Conservation (phyloP, 1,284 basidiomycete species). For the Ceratobasidium sp. region DNA sequence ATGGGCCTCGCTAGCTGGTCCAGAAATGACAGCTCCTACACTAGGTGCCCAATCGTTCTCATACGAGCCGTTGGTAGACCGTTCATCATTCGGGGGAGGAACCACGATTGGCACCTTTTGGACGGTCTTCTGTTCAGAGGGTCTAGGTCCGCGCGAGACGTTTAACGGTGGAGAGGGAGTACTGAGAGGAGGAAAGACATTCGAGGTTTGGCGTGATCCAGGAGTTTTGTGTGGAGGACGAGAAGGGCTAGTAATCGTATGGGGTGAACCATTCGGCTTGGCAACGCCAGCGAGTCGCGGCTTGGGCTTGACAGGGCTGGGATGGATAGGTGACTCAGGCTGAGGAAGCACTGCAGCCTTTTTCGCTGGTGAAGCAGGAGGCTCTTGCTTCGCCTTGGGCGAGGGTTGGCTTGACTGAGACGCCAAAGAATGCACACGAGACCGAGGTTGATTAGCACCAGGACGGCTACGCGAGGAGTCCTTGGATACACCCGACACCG, state of each 20-base stretch:
- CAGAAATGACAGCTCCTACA: conserved; percentile 27
- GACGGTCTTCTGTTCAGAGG: background rate
- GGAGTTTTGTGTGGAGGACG: conserved; percentile 23
- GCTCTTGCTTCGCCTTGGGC: background rate
- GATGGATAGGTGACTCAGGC: conserved; percentile 25
- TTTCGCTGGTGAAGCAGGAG: conserved; percentile 18
- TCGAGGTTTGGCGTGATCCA: conserved; percentile 24
- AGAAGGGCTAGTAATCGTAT: conserved; percentile 2
- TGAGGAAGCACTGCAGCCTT: conserved; percentile 14
- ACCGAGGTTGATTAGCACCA: conserved; percentile 48
- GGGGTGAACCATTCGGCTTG: background rate
- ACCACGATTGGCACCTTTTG: conserved; percentile 15
- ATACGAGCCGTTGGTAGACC: conserved; percentile 11
- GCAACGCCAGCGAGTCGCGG: conserved; percentile 21
- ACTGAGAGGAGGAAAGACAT: conserved; percentile 28
- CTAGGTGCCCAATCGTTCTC: conserved; percentile 28
- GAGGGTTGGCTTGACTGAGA: background rate
- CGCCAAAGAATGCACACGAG: background rate
- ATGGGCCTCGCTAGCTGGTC: conserved; percentile 27
- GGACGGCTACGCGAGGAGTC: conserved; percentile 49
- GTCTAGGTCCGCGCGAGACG: background rate
- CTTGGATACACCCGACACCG: conserved; percentile 35
- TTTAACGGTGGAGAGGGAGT: conserved; percentile 11
- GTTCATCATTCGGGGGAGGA: conserved; percentile 11
- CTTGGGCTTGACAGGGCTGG: conserved; percentile 28